Evolutionary conservation across 345 rosid genomes (phyloP), one percentile per base, ranked within the genome.

Genomic region (Gossypium turneri): DNA sequence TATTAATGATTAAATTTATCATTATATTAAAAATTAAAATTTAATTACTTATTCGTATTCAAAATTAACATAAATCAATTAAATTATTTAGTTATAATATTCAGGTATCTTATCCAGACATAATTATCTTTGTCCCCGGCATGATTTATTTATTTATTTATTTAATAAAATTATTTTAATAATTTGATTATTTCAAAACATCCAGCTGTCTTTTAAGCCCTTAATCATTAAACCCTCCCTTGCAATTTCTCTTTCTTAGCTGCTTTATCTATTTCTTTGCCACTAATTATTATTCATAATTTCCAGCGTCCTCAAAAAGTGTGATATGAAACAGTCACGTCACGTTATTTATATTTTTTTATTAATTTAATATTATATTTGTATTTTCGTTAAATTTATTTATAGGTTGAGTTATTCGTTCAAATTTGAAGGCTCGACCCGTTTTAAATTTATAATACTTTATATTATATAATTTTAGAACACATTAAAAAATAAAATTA

Each of bases 361-460:
- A 29, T 29, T 29, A 29, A 0, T 29, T 29, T 29, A 3, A 4
- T 29, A 0, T 29, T 5, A 29, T 0, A 29, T 29, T 0, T 4
- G 0, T 29, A 29, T 29, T 29, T 29, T 29, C 0, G 0, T 29
- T 29, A 4, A 1, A 29, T 29, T 0, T 29, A 0, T 29, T 29
- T 0, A 29, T 29, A 1, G 1, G 5, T 0, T 29, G 0, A 0
- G 0, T 0, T 29, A 29, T 4, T 4, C 1, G 5, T 29, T 0
- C 0, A 3, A 0, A 0, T 29, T 1, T 29, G 0, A 29, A 4
- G 1, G 6, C 0, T 0, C 0, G 1, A 29, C 0, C 1, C 1
- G 1, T 29, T 29, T 29, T 29, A 29, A 29, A 29, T 29, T 4
- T 29, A 29, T 29, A 29, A 29, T 29, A 29, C 0, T 29, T 29